Base-by-base conservation (phyloP, 2,329 filamentous ascomycete species). In the Epichloe bromicola region DNA sequence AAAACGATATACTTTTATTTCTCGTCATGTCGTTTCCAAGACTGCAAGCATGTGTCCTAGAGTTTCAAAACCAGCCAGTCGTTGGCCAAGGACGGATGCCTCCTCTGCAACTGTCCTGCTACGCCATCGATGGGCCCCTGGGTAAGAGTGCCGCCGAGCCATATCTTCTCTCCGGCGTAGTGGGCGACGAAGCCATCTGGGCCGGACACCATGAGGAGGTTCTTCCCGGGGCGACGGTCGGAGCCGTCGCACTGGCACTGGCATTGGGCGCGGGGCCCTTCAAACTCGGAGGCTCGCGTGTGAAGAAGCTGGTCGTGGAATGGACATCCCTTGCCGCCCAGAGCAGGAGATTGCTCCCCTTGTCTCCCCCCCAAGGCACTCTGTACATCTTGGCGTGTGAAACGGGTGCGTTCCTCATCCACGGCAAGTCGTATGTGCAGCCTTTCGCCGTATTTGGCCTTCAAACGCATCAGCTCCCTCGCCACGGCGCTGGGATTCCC, bases 111-210 rank as follows among this genome's bases (percentile, higher is more conserved):
- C 44, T 72, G 69, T 2, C 75, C 78, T 19, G 90, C 66, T 2
- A 89, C 64, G 0, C 90, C 90, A 5, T 78, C 76, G 0, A 95
- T 68, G 0, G 78, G 74, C 0, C 90, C 90, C 61, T 95, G 89
- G 11, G 78, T 72, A 67, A 95, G 85, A 52, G 72, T 71, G 0
- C 88, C 88, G 30, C 76, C 75, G 11, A 74, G 70, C 86, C 88
- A 94, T 3, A 79, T 68, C 68, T 95, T 95, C 10, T 82, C 54
- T 1, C 93, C 91, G 2, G 88, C 88, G 68, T 86, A 87, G 56
- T 85, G 78, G 42, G 79, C 76, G 39, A 97, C 76, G 67, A 97
- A 97, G 0, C 93, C 91, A 50, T 95, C 88, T 0, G 93, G 91
- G 0, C 93, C 93, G 1, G 89, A 95, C 1, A 97, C 79, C 51